These are phyloP conservation scores for Psilocybe mexicana DNA, from an alignment of 1,284 basidiomycete genomes.

Conservation along the genomic window DNA sequence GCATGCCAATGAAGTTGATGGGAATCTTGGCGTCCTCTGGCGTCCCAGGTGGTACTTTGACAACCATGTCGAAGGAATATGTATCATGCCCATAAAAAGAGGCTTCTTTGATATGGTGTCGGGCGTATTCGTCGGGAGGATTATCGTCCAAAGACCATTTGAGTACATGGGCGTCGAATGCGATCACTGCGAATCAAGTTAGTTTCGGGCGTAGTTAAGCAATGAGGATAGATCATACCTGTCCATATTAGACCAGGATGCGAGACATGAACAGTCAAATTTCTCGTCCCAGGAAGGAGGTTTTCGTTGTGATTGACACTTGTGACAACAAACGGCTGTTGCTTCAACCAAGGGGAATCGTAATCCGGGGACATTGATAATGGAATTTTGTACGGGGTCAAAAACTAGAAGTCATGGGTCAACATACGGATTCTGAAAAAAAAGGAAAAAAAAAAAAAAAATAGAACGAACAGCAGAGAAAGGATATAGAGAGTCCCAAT, in stretches of 20 bases:
- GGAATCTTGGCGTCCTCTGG: slow-evolving; percentile 33
- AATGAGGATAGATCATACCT: slow-evolving; percentile 43
- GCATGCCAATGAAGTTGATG: slow-evolving; percentile 71
- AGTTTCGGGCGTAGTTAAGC: neutral
- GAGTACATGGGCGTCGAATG: slow-evolving; percentile 91
- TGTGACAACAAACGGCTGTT: slow-evolving; percentile 55
- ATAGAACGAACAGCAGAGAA: slow-evolving; percentile 66
- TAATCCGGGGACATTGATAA: slow-evolving; percentile 55
- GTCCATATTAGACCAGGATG: slow-evolving; percentile 93
- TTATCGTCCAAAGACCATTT: slow-evolving; percentile 82
- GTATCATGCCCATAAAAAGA: slow-evolving; percentile 77
- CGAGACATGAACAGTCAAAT: slow-evolving; percentile 69
- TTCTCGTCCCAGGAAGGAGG: slow-evolving; percentile 62
- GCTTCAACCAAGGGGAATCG: slow-evolving; percentile 48
- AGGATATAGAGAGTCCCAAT: slow-evolving; percentile 90
- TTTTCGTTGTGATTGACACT: slow-evolving; percentile 66
- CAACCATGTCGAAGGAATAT: slow-evolving; percentile 72
- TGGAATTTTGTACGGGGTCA: slow-evolving; percentile 76
- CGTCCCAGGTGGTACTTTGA: slow-evolving; percentile 46
- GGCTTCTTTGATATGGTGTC: slow-evolving; percentile 91
- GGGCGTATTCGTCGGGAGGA: slow-evolving; percentile 70
- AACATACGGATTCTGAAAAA: neutral
- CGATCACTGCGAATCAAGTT: slow-evolving; percentile 56
- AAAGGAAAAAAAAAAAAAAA: neutral
- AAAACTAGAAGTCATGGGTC: slow-evolving; percentile 50